phyloP scores from a whole-genome alignment of 192 early-diverging fungal genomes.

The Fimicolochytrium jonesii region DNA sequence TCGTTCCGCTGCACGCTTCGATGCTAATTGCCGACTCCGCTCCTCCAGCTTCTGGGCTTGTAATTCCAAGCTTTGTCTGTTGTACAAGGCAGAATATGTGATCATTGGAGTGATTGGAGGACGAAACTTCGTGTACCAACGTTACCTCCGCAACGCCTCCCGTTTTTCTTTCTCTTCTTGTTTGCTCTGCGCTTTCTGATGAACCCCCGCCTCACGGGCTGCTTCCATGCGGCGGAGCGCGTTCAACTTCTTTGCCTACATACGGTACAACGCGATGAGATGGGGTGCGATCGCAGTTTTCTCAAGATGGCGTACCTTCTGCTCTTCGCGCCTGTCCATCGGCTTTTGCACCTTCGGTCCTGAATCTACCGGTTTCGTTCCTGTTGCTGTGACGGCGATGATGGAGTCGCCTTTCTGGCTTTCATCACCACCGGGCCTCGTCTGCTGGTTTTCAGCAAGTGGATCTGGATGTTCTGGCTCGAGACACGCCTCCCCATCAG shows the following conservation, averaged over 20 bases:
- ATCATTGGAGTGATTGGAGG: too few relatives aligned
- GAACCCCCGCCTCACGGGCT: neutral
- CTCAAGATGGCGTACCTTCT: too few relatives aligned
- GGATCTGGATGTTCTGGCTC: too few relatives aligned
- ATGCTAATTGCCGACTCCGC: neutral
- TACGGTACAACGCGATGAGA: too few relatives aligned
- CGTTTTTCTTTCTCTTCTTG: constrained; percentile 10
- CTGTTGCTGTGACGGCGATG: too few relatives aligned
- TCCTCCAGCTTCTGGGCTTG: constrained; percentile 8
- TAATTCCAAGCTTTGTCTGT: neutral
- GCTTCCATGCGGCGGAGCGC: constrained; percentile 13
- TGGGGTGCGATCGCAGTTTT: too few relatives aligned
- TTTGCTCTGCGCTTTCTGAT: neutral
- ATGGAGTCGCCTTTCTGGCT: too few relatives aligned
- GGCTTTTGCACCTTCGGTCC: neutral
- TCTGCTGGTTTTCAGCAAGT: too few relatives aligned
- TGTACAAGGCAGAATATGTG: too few relatives aligned
- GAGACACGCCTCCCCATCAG: too few relatives aligned
- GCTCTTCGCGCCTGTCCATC: neutral
- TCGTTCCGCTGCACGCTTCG: constrained; percentile 7
- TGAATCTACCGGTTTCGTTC: neutral
- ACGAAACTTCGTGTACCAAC: too few relatives aligned
- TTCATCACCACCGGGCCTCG: too few relatives aligned
- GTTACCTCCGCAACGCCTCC: constrained; percentile 17
- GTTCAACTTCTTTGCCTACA: constrained; percentile 4